phyloP scores from a whole-genome alignment of 2,329 filamentous ascomycete species.

The Pseudopithomyces maydicus region DNA sequence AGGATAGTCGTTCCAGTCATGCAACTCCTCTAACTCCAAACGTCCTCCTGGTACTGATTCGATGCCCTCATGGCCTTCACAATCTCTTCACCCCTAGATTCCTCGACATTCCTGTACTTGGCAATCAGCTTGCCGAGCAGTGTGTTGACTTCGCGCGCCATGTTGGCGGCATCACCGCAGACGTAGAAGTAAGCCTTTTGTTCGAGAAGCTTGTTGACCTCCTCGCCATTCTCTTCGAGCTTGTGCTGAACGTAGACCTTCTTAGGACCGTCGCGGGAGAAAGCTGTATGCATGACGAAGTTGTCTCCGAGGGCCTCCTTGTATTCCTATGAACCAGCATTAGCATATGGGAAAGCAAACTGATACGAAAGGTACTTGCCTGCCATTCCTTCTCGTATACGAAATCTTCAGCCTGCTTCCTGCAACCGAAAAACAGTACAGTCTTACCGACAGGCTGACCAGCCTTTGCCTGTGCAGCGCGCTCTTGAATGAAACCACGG shows the following conservation, averaged over 20 bases:
- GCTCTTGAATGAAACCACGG: slow-evolving; percentile 92
- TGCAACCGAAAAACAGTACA: slow-evolving; percentile 93
- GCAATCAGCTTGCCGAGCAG: slow-evolving; percentile 87
- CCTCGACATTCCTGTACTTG: slow-evolving; percentile 78
- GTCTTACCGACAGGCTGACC: slow-evolving; percentile 86
- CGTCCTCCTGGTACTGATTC: slow-evolving; percentile 92
- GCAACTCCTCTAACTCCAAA: slow-evolving; percentile 60
- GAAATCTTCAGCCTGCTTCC: slow-evolving; percentile 87
- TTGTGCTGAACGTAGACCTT: slow-evolving; percentile 98
- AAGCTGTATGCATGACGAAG: slow-evolving; percentile 89
- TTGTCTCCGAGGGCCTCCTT: slow-evolving; percentile 82
- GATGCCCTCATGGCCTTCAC: slow-evolving; percentile 95
- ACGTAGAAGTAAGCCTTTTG: slow-evolving; percentile 96
- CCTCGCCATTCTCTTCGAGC: slow-evolving; percentile 78
- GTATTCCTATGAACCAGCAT: slow-evolving; percentile 66
- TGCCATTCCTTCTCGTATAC: slow-evolving; percentile 91
- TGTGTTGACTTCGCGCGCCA: slow-evolving; percentile 91
- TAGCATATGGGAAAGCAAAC: slow-evolving; percentile 22
- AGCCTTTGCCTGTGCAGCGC: slow-evolving; percentile 78
- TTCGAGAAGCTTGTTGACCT: slow-evolving; percentile 85
- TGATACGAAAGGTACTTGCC: slow-evolving; percentile 61
- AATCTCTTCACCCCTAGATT: slow-evolving; percentile 90
- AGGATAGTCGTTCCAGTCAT: slow-evolving; percentile 5
- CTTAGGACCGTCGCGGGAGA: slow-evolving; percentile 83
- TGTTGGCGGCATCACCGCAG: slow-evolving; percentile 95